Conservation (phyloP, 2,329 filamentous ascomycete genomes). For the Beauveria sp. region DNA sequence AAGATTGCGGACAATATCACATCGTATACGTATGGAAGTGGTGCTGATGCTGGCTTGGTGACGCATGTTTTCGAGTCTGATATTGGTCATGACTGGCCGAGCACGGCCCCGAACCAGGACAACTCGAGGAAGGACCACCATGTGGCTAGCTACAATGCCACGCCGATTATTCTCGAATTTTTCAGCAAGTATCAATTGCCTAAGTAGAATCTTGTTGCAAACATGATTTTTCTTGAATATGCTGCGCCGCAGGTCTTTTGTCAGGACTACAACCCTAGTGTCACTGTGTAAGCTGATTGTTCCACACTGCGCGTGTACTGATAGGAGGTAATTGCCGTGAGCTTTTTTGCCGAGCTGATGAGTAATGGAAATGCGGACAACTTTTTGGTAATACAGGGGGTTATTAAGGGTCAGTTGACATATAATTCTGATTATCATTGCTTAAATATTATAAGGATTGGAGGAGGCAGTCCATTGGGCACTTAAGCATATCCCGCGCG, state of each 20-base stretch:
- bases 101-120: conserved; percentile 27
- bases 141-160: conserved; percentile 27
- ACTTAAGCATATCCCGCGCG: too few relatives aligned
- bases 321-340: too few relatives aligned
- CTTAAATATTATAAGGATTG: too few relatives aligned
- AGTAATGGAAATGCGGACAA: too few relatives aligned
- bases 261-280: too few relatives aligned
- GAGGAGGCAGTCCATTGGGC: too few relatives aligned
- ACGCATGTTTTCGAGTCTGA: conserved; percentile 25
- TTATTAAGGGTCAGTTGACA: too few relatives aligned
- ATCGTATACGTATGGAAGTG: conserved; percentile 24
- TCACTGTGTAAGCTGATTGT: too few relatives aligned
- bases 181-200: conserved; percentile 18
- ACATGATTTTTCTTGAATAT: not conserved
- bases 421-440: too few relatives aligned
- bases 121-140: conserved; percentile 23
- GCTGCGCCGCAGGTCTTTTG: not conserved
- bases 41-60: conserved; percentile 14
- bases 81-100: conserved; percentile 31
- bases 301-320: too few relatives aligned
- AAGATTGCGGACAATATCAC: conserved; percentile 16
- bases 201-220: not conserved
- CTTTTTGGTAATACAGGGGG: too few relatives aligned
- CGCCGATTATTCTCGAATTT: conserved; percentile 32
- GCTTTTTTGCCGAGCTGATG: too few relatives aligned